Evolutionary conservation across 2,329 filamentous ascomycete genomes (phyloP), one percentile per base, ranked within the genome.

Genomic region (Arthroderma sp.): DNA sequence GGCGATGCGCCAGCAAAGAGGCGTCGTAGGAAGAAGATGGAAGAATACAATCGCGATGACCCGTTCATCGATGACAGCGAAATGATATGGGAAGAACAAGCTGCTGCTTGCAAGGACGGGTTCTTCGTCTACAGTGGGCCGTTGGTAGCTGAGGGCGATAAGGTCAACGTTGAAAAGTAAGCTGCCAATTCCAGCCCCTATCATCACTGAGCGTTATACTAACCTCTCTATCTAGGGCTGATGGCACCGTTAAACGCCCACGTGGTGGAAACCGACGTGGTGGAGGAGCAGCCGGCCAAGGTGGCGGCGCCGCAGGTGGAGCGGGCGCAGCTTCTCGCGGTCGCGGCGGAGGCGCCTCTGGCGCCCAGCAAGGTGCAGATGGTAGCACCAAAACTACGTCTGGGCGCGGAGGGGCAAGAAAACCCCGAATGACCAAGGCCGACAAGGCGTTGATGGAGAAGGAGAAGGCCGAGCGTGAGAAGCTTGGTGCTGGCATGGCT

Each of bases 51-150:
- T 56, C 77, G 77, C 47, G 76, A 80, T 43, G 78, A 82, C 51
- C 77, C 78, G 38, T 82, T 82, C 56, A 78, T 82, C 45, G 91
- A 98, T 57, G 91, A 98, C 59, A 93, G 87, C 1, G 91, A 98
- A 62, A 65, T 95, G 58, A 73, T 93, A 0, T 96, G 89, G 89
- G 86, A 96, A 64, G 86, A 94, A 58, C 85, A 94, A 60, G 89
- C 89, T 5, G 87, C 89, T 4, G 88, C 91, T 39, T 89, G 86
- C 53, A 86, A 89, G 54, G 91, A 96, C 60, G 91, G 91, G 1
- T 98, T 96, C 69, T 98, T 96, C 61, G 91, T 98, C 1, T 98
- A 95, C 65, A 93, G 86, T 49, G 91, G 91, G 3, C 89, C 89
- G 6, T 70, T 98, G 39, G 77, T 96, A 22, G 83, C 83, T 4